These are phyloP conservation scores for Hibiscus trionum DNA, from an alignment of 345 rosid genomes.

Conservation along the genomic window DNA sequence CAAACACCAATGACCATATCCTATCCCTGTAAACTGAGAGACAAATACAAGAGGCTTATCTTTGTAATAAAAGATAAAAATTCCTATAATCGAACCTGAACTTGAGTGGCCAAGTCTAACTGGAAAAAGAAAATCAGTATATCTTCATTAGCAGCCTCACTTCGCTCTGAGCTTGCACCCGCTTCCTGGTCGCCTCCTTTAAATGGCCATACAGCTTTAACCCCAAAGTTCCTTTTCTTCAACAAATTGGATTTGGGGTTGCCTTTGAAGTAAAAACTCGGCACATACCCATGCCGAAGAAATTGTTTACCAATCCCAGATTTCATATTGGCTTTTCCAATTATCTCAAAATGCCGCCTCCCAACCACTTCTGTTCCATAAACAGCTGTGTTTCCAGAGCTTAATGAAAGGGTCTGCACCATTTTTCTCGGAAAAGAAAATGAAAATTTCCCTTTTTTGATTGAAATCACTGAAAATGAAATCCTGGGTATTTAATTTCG, in stretches of 20 bases:
- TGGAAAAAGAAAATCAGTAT: slow-evolving; percentile 83
- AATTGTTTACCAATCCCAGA: slow-evolving; percentile 23
- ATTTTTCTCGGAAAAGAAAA: slow-evolving; percentile 18
- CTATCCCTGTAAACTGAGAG: not conserved
- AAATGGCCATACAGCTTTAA: slow-evolving; percentile 80
- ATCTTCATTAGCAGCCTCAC: slow-evolving; percentile 91
- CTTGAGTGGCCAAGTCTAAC: slow-evolving; percentile 80
- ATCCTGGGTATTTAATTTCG: not conserved
- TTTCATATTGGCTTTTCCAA: slow-evolving; percentile 16
- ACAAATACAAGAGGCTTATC: not conserved
- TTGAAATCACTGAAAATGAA: not conserved
- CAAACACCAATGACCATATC: slow-evolving; percentile 1
- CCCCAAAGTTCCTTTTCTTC: slow-evolving; percentile 9
- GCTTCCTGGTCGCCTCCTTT: slow-evolving; percentile 47
- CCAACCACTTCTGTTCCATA: slow-evolving; percentile 25
- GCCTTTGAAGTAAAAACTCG: slow-evolving; percentile 11
- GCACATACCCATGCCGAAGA: slow-evolving; percentile 21
- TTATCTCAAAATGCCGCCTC: slow-evolving; percentile 31
- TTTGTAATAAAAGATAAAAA: not conserved
- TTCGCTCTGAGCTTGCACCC: slow-evolving; percentile 60
- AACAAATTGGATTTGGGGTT: slow-evolving; percentile 15
- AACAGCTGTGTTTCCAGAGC: slow-evolving; percentile 36
- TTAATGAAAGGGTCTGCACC: slow-evolving; percentile 47
- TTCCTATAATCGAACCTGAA: slow-evolving; percentile 45
- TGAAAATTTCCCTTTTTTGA: not conserved